A percentile compares a stretch with the other conserved stretches of the same genome.
Evolutionary conservation across 2,329 filamentous ascomycete species (phyloP).

Genomic region (Beauveria scarabaeidicola): DNA sequence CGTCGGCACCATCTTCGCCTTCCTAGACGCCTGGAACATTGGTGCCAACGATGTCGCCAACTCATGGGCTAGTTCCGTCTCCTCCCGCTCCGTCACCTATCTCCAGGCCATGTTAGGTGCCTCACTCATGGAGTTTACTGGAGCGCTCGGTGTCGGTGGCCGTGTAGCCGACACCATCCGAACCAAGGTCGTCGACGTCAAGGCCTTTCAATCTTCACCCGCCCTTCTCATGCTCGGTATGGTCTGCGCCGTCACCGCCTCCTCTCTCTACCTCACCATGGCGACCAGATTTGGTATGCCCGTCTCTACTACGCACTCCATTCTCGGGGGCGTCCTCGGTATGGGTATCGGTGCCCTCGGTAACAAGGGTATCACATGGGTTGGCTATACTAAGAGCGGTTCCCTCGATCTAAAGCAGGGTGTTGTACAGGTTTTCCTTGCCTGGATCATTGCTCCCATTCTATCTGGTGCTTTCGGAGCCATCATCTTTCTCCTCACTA

Average conservation of each 20-base stretch:
- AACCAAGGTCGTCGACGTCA: constrained; percentile 46
- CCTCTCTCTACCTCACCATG: constrained; percentile 47
- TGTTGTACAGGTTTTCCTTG: constrained; percentile 52
- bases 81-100: constrained; percentile 56
- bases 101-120: constrained; percentile 51
- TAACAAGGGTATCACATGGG: constrained; percentile 43
- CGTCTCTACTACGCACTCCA: constrained; percentile 54
- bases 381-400: constrained; percentile 32
- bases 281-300: constrained; percentile 47
- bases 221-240: constrained; percentile 50
- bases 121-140: constrained; percentile 53
- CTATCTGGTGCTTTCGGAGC: constrained; percentile 45
- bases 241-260: constrained; percentile 46
- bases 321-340: constrained; percentile 51
- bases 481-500: constrained; percentile 47
- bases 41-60: constrained; percentile 62
- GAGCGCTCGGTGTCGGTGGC: constrained; percentile 51
- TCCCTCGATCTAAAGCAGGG: constrained; percentile 33
- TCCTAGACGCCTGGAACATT: constrained; percentile 58
- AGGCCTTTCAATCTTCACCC: constrained; percentile 38
- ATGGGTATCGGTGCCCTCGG: constrained; percentile 50
- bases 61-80: constrained; percentile 66
- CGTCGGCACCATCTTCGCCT: constrained; percentile 56
- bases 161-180: constrained; percentile 54
- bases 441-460: constrained; percentile 52